phyloP scores from a whole-genome alignment of 169 alveolate genomes.

The Plasmodium vivax region DNA sequence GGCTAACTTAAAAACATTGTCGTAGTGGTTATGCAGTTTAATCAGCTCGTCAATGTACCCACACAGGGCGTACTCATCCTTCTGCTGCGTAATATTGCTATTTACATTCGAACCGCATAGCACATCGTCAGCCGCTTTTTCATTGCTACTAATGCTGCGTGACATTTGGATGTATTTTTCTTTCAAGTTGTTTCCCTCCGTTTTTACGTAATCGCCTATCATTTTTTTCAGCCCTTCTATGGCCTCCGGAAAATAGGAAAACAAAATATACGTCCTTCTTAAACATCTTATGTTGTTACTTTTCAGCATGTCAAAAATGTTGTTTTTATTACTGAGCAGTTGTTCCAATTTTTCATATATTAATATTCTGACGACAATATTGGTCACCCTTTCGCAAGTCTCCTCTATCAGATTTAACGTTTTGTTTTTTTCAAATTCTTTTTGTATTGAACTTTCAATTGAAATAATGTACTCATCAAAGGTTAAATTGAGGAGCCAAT shows the following conservation, averaged over 20 bases:
- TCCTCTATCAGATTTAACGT: constrained; percentile 39
- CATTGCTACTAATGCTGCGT: neutral
- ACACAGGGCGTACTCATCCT: constrained; percentile 40
- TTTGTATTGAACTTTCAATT: constrained; percentile 70
- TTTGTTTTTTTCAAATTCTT: constrained; percentile 60
- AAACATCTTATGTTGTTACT: constrained; percentile 33
- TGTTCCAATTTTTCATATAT: constrained; percentile 56
- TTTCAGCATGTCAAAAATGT: constrained; percentile 45
- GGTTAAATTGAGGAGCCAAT: constrained; percentile 51
- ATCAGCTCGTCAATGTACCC: constrained; percentile 42
- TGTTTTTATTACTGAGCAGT: constrained; percentile 23
- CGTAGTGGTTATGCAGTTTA: constrained; percentile 48
- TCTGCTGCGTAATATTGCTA: constrained; percentile 25
- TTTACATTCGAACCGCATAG: constrained; percentile 1
- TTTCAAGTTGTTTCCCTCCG: constrained; percentile 52
- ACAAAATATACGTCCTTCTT: constrained; percentile 72
- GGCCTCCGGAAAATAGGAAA: constrained; percentile 76
- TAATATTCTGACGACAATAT: constrained; percentile 52
- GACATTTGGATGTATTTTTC: constrained; percentile 45
- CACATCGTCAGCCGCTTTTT: neutral
- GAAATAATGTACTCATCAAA: constrained; percentile 75
- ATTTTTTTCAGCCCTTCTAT: constrained; percentile 68
- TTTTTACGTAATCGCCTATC: constrained; percentile 60
- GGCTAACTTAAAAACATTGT: constrained; percentile 42
- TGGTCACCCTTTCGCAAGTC: constrained; percentile 62